Evolutionary conservation across 371 early-diverging fungal genomes (phyloP).

Genomic region (Mortierella sp.): DNA sequence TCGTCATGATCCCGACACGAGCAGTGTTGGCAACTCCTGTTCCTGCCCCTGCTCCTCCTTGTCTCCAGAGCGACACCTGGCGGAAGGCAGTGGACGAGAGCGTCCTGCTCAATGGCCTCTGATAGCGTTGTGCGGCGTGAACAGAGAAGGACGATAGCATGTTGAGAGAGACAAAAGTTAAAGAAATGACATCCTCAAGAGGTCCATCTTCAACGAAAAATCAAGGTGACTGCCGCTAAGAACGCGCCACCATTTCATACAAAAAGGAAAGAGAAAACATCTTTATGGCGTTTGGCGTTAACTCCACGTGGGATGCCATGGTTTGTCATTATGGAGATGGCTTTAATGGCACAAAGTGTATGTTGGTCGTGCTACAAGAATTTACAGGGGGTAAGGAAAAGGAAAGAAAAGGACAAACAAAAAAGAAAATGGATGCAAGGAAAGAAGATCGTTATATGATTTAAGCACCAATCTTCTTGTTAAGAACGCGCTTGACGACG

Average conservation of each 20-base stretch:
- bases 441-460: background rate
- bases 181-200: background rate
- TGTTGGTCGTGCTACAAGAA: slow-evolving; percentile 12
- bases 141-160: slow-evolving; percentile 4
- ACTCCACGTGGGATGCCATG: background rate
- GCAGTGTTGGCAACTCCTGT: background rate
- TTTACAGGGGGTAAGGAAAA: slow-evolving; percentile 9
- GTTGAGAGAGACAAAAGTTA: background rate
- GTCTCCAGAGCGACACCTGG: background rate
- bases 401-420: slow-evolving; percentile 2
- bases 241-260: background rate
- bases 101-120: background rate
- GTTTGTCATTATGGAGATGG: slow-evolving; percentile 7
- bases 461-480: slow-evolving; percentile 64
- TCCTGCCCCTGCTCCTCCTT: background rate
- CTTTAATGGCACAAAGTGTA: slow-evolving; percentile 1
- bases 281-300: too few relatives aligned
- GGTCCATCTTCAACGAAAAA: background rate
- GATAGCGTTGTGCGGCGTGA: background rate
- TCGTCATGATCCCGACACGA: background rate
- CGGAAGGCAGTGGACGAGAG: background rate
- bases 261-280: background rate
- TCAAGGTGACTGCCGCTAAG: background rate
- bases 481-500: slow-evolving; percentile 75
- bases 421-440: background rate